Conservation (phyloP, 2,329 filamentous ascomycete species). For the Phaeosphaeriaceae sp. region DNA sequence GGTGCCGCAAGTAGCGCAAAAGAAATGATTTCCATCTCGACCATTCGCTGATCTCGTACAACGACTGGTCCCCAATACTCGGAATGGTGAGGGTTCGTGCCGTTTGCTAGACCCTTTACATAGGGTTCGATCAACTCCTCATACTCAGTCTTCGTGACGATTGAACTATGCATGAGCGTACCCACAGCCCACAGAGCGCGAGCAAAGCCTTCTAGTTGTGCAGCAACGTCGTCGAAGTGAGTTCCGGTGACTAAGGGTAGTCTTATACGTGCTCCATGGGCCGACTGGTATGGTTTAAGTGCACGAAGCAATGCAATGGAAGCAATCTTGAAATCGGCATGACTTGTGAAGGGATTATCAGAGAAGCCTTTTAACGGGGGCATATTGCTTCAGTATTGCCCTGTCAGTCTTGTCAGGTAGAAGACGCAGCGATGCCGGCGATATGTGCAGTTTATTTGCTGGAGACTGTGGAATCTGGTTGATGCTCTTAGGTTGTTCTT, state of each 20-base stretch:
- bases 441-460: too few species aligned
- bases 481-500: not conserved
- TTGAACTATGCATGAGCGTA: slow-evolving; percentile 30
- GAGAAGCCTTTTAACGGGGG: slow-evolving; percentile 38
- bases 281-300: slow-evolving; percentile 38
- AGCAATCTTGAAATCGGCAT: slow-evolving; percentile 32
- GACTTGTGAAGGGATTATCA: slow-evolving; percentile 32
- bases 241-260: slow-evolving; percentile 41
- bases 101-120: slow-evolving; percentile 40
- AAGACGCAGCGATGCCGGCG: too few species aligned
- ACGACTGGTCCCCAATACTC: slow-evolving; percentile 59
- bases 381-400: slow-evolving; percentile 21
- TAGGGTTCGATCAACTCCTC: slow-evolving; percentile 34
- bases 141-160: slow-evolving; percentile 18
- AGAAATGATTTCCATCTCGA: slow-evolving; percentile 60
- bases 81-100: slow-evolving; percentile 40
- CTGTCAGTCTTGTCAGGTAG: too few species aligned
- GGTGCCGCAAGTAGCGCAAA: slow-evolving; percentile 57
- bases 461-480: not conserved
- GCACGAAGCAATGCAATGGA: slow-evolving; percentile 31
- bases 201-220: slow-evolving; percentile 44
- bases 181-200: slow-evolving; percentile 44
- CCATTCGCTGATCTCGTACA: slow-evolving; percentile 60
- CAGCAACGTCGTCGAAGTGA: slow-evolving; percentile 45
- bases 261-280: slow-evolving; percentile 38